Evolutionary conservation across 768 basidiomycete genomes (phyloP).

Genomic region (Fomitopsis serialis): DNA sequence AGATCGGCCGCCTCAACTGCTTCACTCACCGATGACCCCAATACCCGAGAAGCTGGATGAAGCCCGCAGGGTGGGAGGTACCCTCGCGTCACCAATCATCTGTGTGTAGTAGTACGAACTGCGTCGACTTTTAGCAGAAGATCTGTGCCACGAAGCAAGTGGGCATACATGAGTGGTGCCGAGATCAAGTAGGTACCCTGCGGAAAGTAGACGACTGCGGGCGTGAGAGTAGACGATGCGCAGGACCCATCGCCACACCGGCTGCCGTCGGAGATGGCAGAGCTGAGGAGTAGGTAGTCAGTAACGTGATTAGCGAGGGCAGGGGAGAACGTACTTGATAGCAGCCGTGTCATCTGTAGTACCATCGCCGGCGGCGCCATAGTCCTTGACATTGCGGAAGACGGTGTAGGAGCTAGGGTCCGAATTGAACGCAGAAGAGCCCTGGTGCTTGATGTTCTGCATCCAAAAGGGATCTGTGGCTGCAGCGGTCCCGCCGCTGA

Average conservation of each 20-base stretch:
- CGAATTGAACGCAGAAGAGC: conserved; percentile 56
- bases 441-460: conserved; percentile 60
- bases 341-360: conserved; percentile 70
- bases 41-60: conserved; percentile 56
- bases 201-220: conserved; percentile 77
- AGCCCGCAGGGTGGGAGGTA: conserved; percentile 64
- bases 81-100: conserved; percentile 68
- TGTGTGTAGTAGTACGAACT: conserved; percentile 70
- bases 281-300: conserved; percentile 32
- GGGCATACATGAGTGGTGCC: conserved; percentile 39
- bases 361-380: conserved; percentile 57
- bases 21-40: conserved; percentile 62
- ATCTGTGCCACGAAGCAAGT: not conserved
- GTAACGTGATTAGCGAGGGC: not conserved
- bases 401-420: conserved; percentile 53
- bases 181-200: conserved; percentile 66
- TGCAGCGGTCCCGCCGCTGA: conserved; percentile 47
- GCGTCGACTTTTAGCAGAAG: not conserved
- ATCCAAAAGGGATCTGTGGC: conserved; percentile 64
- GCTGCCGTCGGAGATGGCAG: conserved; percentile 57
- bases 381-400: conserved; percentile 71
- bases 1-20: too few relatives aligned
- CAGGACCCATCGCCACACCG: conserved; percentile 60
- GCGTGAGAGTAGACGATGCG: conserved; percentile 58
- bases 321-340: conserved; percentile 46